These are phyloP conservation scores for Monilinia aucupariae DNA, from an alignment of 2,329 filamentous ascomycete genomes.

Conservation along the genomic window DNA sequence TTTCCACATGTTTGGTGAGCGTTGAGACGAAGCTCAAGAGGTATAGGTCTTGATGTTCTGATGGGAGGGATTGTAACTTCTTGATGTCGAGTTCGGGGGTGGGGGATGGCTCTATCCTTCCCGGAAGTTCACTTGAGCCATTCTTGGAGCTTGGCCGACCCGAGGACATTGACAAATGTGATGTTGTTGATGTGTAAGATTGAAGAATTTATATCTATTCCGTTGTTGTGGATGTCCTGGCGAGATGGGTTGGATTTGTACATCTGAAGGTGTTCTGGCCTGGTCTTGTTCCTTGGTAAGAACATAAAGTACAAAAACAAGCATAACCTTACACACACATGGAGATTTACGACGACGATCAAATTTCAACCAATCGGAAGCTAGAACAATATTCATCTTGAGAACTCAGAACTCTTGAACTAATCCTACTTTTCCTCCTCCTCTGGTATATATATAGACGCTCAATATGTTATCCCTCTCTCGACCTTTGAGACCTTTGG, in stretches of 20 bases:
- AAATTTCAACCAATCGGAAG: constrained; percentile 15
- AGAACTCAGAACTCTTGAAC: background rate
- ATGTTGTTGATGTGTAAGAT: background rate
- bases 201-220: constrained; percentile 1
- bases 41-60: constrained; percentile 94
- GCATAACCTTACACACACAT: background rate
- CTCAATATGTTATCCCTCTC: constrained; percentile 30
- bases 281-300: background rate
- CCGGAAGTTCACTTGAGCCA: constrained; percentile 33
- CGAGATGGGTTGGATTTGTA: background rate
- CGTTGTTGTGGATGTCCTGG: constrained; percentile 10
- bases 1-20: constrained; percentile 72
- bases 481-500: constrained; percentile 27
- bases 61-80: constrained; percentile 82
- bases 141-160: constrained; percentile 32
- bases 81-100: constrained; percentile 80
- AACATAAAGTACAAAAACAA: too few species aligned
- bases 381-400: constrained; percentile 13
- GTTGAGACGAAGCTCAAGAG: constrained; percentile 83
- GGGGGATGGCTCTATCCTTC: constrained; percentile 39
- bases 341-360: constrained; percentile 11
- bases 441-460: background rate
- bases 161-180: constrained; percentile 33
- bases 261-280: constrained; percentile 14
- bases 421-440: background rate